phyloP scores from a whole-genome alignment of 345 rosid species.

The Arabidopsis arenosa region DNA sequence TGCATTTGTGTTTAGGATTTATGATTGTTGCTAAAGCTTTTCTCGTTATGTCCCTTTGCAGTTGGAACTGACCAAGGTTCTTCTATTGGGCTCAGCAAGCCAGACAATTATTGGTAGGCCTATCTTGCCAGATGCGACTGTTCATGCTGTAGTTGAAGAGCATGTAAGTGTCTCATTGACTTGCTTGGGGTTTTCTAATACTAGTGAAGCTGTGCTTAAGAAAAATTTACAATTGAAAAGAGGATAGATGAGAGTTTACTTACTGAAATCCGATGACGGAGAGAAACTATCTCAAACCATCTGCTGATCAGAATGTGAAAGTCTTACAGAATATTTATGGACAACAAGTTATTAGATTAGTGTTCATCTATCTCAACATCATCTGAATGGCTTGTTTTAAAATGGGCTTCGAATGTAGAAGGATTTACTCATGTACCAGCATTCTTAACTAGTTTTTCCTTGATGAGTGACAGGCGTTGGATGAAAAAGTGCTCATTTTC shows the following conservation, averaged over 20 bases:
- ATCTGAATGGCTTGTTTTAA: constrained; percentile 10
- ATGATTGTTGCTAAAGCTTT: neutral
- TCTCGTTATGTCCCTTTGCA: constrained; percentile 44
- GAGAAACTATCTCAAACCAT: neutral
- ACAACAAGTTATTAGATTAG: constrained; percentile 8
- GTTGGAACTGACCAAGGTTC: constrained; percentile 88
- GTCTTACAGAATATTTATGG: neutral
- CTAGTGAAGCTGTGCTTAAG: neutral
- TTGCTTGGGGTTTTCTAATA: neutral
- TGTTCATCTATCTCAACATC: constrained; percentile 10
- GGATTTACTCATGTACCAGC: neutral
- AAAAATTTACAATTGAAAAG: neutral
- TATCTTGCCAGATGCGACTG: constrained; percentile 76
- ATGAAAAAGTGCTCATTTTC: constrained; percentile 90
- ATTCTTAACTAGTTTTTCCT: constrained; percentile 3
- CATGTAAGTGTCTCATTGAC: constrained; percentile 66
- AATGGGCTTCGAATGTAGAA: neutral
- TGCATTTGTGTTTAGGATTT: neutral
- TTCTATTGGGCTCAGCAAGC: constrained; percentile 72
- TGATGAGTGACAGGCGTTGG: constrained; percentile 68
- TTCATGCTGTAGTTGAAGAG: constrained; percentile 96
- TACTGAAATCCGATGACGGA: neutral
- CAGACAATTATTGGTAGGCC: constrained; percentile 91
- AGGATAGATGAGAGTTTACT: constrained; percentile 9
- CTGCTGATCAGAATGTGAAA: constrained; percentile 17